phyloP scores from a whole-genome alignment of 78 protist genomes.

The Bigelowiella natans region DNA sequence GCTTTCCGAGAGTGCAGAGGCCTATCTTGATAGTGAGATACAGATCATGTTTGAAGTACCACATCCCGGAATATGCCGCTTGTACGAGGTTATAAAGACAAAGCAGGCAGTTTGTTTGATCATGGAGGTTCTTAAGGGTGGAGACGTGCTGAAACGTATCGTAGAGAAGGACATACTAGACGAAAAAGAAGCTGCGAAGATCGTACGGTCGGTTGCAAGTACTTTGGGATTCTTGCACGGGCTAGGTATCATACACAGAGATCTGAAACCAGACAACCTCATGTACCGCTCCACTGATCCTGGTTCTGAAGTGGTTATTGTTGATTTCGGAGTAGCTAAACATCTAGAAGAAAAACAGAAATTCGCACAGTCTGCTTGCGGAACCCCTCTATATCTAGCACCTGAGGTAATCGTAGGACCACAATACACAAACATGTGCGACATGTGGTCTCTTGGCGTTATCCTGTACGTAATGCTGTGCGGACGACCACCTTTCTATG shows the following conservation, averaged over 20 bases:
- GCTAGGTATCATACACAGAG: background rate
- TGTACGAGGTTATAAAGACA: background rate
- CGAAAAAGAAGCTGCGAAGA: background rate
- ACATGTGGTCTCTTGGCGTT: constrained; percentile 47
- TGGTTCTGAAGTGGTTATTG: background rate
- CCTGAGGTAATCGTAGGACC: constrained; percentile 6
- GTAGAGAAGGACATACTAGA: background rate
- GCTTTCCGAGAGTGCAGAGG: background rate
- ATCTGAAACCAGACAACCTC: background rate
- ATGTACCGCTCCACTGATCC: background rate
- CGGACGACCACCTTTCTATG: constrained; percentile 7
- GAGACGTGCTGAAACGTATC: background rate
- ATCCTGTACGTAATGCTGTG: constrained; percentile 23
- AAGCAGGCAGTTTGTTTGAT: background rate
- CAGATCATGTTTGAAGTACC: background rate
- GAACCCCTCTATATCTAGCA: constrained; percentile 9
- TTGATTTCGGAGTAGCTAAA: background rate
- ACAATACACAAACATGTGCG: constrained; percentile 5
- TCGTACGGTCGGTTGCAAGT: background rate
- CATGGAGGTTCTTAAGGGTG: background rate
- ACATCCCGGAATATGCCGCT: background rate
- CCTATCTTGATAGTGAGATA: background rate
- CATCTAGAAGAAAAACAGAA: background rate
- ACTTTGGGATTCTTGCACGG: background rate
- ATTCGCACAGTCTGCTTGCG: background rate